These are phyloP conservation scores for Drosera capensis DNA, from an alignment of 148 eudicot species.

Conservation along the genomic window DNA sequence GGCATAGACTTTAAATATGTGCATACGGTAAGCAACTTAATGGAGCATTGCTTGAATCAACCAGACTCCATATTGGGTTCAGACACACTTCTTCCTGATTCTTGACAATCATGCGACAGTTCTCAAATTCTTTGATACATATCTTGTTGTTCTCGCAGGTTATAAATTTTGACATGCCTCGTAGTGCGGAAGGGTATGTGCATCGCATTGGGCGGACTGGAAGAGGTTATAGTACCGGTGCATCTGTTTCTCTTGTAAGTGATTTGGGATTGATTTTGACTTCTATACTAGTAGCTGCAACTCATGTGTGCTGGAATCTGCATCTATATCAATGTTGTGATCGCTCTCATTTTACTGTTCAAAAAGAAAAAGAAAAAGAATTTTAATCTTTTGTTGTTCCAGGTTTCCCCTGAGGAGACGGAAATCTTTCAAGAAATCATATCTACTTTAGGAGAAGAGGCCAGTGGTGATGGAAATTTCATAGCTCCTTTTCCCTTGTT, in stretches of 20 bases:
- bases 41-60: neutral
- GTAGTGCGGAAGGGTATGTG: slow-evolving; percentile 62
- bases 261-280: neutral
- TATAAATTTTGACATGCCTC: slow-evolving; percentile 89
- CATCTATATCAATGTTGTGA: no score
- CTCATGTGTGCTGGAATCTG: neutral
- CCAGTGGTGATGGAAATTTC: slow-evolving; percentile 32
- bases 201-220: slow-evolving; percentile 99
- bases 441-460: slow-evolving; percentile 51
- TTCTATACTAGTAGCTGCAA: no score
- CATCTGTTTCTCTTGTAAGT: slow-evolving; percentile 87
- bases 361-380: no score
- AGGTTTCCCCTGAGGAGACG: slow-evolving; percentile 83
- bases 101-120: neutral
- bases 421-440: slow-evolving; percentile 60
- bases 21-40: slow-evolving; percentile 62
- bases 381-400: slow-evolving; percentile 12
- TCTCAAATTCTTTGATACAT: neutral
- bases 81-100: neutral
- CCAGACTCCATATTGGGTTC: neutral
- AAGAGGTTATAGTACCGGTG: slow-evolving; percentile 80
- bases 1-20: slow-evolving; percentile 98
- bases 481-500: slow-evolving; percentile 83
- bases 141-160: slow-evolving; percentile 30
- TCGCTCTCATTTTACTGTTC: no score